Conservation (phyloP, 2,329 filamentous ascomycete genomes). For the Colletotrichum higginsianum region DNA sequence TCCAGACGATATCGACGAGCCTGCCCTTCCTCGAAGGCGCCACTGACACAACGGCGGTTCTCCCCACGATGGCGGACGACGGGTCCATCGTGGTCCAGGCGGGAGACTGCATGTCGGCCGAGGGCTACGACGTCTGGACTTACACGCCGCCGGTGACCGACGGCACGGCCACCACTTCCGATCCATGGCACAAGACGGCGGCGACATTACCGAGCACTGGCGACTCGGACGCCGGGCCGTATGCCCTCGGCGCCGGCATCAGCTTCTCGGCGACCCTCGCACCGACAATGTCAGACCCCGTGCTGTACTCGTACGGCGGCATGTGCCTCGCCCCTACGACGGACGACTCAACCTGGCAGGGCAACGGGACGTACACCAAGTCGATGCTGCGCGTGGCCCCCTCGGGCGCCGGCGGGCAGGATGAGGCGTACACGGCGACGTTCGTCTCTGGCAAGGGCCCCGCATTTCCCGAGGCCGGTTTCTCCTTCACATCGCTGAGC, state of each 20-base stretch:
- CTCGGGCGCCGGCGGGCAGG: constrained; percentile 46
- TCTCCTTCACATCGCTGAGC: constrained; percentile 82
- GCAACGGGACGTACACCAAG: constrained; percentile 83
- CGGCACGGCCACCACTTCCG: constrained; percentile 54
- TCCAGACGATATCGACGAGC: constrained; percentile 66
- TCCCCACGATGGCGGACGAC: constrained; percentile 75
- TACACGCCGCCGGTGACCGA: constrained; percentile 66
- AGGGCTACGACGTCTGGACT: constrained; percentile 75
- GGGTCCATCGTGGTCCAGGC: constrained; percentile 82
- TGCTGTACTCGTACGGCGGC: constrained; percentile 85
- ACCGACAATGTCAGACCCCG: constrained; percentile 66
- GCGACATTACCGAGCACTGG: constrained; percentile 43
- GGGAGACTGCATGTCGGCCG: constrained; percentile 76
- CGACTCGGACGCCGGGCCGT: constrained; percentile 54
- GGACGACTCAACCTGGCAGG: constrained; percentile 71
- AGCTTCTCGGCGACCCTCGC: constrained; percentile 76
- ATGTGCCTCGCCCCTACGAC: constrained; percentile 79
- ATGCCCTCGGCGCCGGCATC: constrained; percentile 70
- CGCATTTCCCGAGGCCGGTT: constrained; percentile 81
- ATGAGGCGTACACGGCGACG: constrained; percentile 53
- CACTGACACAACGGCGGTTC: constrained; percentile 70
- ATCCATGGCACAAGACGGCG: constrained; percentile 60
- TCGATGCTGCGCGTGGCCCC: constrained; percentile 79
- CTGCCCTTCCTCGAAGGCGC: constrained; percentile 74
- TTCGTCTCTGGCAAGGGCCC: constrained; percentile 61